phyloP scores from a whole-genome alignment of 495 filamentous ascomycete genomes.

The Aspergillus panamensis region DNA sequence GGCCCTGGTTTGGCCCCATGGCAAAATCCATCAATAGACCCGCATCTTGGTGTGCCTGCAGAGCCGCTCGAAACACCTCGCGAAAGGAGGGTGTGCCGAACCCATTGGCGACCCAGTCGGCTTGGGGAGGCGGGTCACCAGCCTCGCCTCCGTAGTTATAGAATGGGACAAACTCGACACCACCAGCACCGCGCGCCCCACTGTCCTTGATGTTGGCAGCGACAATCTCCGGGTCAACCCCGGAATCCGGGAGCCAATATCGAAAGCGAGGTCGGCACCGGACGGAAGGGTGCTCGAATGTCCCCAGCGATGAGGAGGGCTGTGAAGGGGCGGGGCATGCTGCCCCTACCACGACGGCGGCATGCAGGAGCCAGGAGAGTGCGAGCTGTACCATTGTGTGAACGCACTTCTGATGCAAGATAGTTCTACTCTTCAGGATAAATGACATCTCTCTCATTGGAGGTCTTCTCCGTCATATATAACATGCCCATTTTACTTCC shows the following conservation, averaged over 20 bases:
- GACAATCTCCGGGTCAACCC: conserved; percentile 30
- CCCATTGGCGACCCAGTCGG: conserved; percentile 48
- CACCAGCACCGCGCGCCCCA: conserved; percentile 37
- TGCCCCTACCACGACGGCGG: too few species aligned
- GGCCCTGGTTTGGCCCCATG: conserved; percentile 46
- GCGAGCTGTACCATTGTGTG: too few species aligned
- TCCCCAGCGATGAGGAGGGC: too few species aligned
- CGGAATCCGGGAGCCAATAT: conserved; percentile 44
- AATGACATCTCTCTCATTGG: too few species aligned
- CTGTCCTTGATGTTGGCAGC: conserved; percentile 33
- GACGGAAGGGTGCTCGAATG: conserved; percentile 25
- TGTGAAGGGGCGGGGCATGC: too few species aligned
- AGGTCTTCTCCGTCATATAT: too few species aligned
- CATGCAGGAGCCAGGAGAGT: too few species aligned
- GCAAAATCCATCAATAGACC: conserved; percentile 47
- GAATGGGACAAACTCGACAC: conserved; percentile 40
- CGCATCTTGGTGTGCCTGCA: conserved; percentile 36
- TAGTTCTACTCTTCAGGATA: too few species aligned
- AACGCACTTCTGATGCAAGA: too few species aligned
- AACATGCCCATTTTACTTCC: too few species aligned
- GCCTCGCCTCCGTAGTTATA: conserved; percentile 36
- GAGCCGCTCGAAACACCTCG: conserved; percentile 32
- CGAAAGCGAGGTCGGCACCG: conserved; percentile 28
- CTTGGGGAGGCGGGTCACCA: conserved; percentile 8
- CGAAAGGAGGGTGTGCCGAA: conserved; percentile 45